Conservation (phyloP, 257 asterid species). For the Handroanthus guayacan region DNA sequence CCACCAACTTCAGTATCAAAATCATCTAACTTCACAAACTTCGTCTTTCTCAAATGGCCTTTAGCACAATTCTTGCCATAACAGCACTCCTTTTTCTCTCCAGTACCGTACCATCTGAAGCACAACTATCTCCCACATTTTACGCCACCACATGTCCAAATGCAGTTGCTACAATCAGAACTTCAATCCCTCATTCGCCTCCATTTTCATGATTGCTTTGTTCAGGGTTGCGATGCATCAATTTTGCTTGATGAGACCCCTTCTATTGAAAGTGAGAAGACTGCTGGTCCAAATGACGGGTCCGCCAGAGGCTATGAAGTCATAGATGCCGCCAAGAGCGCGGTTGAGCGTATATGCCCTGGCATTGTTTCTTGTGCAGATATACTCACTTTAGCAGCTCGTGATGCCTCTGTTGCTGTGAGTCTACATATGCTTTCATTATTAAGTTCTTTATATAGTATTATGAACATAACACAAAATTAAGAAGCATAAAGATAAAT, state of each 20-base stretch:
- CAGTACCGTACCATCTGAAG: background rate
- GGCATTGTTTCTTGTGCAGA: constrained; percentile 1
- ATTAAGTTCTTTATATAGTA: too few relatives aligned
- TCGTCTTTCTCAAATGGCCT: background rate
- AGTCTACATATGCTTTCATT: background rate
- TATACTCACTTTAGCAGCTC: background rate
- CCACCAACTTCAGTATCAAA: background rate
- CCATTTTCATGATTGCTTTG: background rate
- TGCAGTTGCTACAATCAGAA: background rate
- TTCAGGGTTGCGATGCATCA: constrained; percentile 7
- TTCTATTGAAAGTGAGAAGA: background rate
- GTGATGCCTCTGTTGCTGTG: background rate
- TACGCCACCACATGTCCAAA: background rate
- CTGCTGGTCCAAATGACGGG: background rate
- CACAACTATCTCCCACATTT: background rate
- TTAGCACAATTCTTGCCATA: background rate
- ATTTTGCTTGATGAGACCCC: background rate
- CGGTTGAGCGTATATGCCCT: background rate
- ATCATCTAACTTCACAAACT: background rate
- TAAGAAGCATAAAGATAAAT: too few relatives aligned
- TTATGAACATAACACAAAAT: too few relatives aligned
- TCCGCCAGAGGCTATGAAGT: background rate
- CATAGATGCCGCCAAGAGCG: background rate
- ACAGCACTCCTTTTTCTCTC: background rate
- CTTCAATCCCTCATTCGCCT: background rate